phyloP scores from a whole-genome alignment of 192 early-diverging fungal genomes.

The Kickxella alabastrina region DNA sequence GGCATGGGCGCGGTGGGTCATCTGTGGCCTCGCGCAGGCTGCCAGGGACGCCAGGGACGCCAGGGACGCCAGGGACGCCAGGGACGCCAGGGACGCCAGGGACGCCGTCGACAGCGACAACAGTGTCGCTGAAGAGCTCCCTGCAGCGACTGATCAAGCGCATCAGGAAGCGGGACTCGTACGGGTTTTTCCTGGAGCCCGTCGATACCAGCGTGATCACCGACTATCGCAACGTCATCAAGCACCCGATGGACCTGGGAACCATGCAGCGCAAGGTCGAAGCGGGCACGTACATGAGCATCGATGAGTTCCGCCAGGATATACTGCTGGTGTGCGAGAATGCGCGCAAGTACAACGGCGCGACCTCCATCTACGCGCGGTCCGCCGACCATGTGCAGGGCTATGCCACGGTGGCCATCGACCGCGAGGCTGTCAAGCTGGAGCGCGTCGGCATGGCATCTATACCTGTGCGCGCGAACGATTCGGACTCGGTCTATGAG shows the following conservation, averaged over 20 bases:
- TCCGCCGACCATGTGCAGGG: slow-evolving; percentile 72
- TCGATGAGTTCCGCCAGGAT: slow-evolving; percentile 71
- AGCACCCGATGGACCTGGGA: slow-evolving; percentile 85
- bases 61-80: slow-evolving; percentile 21
- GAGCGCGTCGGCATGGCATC: slow-evolving; percentile 35
- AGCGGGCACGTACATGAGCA: slow-evolving; percentile 56
- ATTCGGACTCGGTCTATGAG: slow-evolving; percentile 11
- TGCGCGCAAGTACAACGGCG: slow-evolving; percentile 79
- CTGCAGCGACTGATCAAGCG: slow-evolving; percentile 60
- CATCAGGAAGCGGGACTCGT: slow-evolving; percentile 74
- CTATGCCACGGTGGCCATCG: slow-evolving; percentile 68
- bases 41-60: not conserved
- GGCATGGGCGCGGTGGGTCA: not conserved
- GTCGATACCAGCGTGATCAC: slow-evolving; percentile 72
- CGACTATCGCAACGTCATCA: slow-evolving; percentile 79
- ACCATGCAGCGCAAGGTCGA: slow-evolving; percentile 80
- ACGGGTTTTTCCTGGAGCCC: slow-evolving; percentile 84
- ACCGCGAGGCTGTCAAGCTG: slow-evolving; percentile 52
- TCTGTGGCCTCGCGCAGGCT: slow-evolving; percentile 7
- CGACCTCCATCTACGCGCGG: slow-evolving; percentile 75
- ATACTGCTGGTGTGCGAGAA: slow-evolving; percentile 76
- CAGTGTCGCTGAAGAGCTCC: slow-evolving; percentile 56
- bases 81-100: slow-evolving; percentile 11
- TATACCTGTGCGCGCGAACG: slow-evolving; percentile 6
- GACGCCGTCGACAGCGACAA: slow-evolving; percentile 11